Base-by-base conservation (phyloP, 371 early-diverging fungal species). In the Cokeromyces recurvatus region DNA sequence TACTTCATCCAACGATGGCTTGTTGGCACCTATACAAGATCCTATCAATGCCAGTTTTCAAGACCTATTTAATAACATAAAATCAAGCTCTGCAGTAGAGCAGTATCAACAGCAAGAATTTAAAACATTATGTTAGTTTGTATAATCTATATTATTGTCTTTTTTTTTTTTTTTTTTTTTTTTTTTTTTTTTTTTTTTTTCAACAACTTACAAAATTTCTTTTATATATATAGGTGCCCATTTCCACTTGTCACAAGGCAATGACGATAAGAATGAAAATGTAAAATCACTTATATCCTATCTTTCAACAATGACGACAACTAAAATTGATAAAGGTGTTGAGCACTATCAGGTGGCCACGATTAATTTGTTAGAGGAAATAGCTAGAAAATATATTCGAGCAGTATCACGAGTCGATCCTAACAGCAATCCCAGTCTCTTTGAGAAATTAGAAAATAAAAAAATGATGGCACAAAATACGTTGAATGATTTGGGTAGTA, bases 401-500 rank as follows among this genome's bases (percentile, higher is more conserved):
- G 25, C 55, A 38, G 50, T 49, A 9, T 42, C 35, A 10, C 16
- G 45, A 3, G 32, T 40, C 14, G 36, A 50, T 38, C 27, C 35
- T 2, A 43, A 67, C 4, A 23, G 25, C 2, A 36, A 60, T 38
- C 62, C 68, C 0, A 55, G 35, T 3, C 43, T 51, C 6, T 70
- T 57, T 52, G 59, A 59, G 9, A 36, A 40, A 11, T 52, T 65
- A 12, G 75, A 75, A 50, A 42, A 42, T 31, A 48, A 51, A 22
- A 72, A 74, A 37, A 38, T 51, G 2, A 27, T 51, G 10, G 61
- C 67, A 0, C 81, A 80, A 46, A 70, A 69, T 27, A 58, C 57
- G 21, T 47, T 80, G 21, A 73, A 74, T 57, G 50, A 68, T 20
- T 46, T 77, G 6, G 81, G 81, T 1, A 76, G 81, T 45, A 70